Conservation (phyloP, 23 red algal genomes). For the Cyanidioschyzon merolae region DNA sequence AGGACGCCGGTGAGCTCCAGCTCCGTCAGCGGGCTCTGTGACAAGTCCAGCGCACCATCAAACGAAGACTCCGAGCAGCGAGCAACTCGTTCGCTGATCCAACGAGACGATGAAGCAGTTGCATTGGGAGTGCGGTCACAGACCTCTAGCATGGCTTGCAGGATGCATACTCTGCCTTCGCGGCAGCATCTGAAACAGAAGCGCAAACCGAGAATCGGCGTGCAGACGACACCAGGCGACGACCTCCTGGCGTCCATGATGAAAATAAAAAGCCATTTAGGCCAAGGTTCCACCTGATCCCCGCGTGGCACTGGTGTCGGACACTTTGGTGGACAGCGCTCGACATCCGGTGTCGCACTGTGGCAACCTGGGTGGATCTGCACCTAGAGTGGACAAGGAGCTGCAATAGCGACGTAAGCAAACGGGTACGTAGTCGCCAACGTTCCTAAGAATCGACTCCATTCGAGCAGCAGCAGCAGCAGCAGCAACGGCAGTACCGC, state of each 20-base stretch:
- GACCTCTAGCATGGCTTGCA: background rate
- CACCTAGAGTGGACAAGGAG: too few relatives aligned
- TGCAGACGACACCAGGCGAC: background rate
- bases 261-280: background rate
- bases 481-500: too few relatives aligned
- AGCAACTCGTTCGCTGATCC: background rate
- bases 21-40: background rate
- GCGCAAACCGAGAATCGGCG: background rate
- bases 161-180: background rate
- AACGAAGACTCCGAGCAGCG: background rate
- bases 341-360: too few relatives aligned
- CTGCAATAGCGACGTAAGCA: too few relatives aligned
- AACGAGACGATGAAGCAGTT: background rate
- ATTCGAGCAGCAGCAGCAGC: too few relatives aligned
- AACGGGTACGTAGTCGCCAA: too few relatives aligned
- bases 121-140: too few relatives aligned
- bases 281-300: background rate
- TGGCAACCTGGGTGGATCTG: too few relatives aligned
- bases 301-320: too few relatives aligned
- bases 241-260: background rate
- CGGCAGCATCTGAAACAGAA: background rate
- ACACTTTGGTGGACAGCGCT: too few relatives aligned
- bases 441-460: too few relatives aligned
- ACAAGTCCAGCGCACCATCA: background rate
- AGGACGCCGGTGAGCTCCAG: background rate